Evolutionary conservation across 2,329 filamentous ascomycete genomes (phyloP).

Genomic region (Simplicillium aogashimaense): DNA sequence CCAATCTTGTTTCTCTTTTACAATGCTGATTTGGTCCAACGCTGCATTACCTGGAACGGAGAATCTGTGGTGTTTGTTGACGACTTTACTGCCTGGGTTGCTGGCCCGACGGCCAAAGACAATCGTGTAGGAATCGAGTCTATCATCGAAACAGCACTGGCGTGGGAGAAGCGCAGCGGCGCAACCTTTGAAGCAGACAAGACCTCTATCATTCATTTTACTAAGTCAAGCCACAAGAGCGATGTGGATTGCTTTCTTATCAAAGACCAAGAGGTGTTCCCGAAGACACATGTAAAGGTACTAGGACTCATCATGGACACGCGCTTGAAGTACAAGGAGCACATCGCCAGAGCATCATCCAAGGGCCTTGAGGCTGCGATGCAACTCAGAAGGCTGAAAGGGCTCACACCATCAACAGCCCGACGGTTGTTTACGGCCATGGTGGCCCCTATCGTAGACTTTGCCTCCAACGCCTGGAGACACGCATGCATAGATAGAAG

Average conservation of each 20-base stretch:
- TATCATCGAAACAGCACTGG: conserved; percentile 12
- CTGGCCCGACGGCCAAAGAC: conserved; percentile 10
- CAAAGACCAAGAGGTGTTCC: conserved; percentile 3
- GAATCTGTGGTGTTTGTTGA: conserved; percentile 18
- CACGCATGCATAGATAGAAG: conserved; percentile 10
- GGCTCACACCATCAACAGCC: conserved; percentile 12
- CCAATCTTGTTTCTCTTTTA: conserved; percentile 24
- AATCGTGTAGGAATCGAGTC: conserved; percentile 14
- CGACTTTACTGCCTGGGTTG: conserved; percentile 15
- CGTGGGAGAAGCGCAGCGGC: conserved; percentile 15
- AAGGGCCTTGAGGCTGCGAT: conserved; percentile 13
- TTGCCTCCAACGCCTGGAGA: conserved; percentile 15
- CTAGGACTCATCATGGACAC: conserved; percentile 9
- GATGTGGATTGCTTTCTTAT: conserved; percentile 6
- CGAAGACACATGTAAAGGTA: conserved; percentile 8
- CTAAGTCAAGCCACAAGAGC: conserved; percentile 3
- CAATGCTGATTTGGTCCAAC: conserved; percentile 24
- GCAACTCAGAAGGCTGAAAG: conserved; percentile 9
- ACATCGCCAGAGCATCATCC: conserved; percentile 12
- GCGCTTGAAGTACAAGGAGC: conserved; percentile 13
- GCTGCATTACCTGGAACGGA: conserved; percentile 13
- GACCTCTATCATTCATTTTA: conserved; percentile 14
- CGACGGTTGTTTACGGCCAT: conserved; percentile 13
- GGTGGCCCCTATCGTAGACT: conserved; percentile 14
- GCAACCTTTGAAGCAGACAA: conserved; percentile 15